Evolutionary conservation across 768 basidiomycete genomes (phyloP), one percentile per base, ranked within the genome.

Genomic region (Arthromyces matolae): DNA sequence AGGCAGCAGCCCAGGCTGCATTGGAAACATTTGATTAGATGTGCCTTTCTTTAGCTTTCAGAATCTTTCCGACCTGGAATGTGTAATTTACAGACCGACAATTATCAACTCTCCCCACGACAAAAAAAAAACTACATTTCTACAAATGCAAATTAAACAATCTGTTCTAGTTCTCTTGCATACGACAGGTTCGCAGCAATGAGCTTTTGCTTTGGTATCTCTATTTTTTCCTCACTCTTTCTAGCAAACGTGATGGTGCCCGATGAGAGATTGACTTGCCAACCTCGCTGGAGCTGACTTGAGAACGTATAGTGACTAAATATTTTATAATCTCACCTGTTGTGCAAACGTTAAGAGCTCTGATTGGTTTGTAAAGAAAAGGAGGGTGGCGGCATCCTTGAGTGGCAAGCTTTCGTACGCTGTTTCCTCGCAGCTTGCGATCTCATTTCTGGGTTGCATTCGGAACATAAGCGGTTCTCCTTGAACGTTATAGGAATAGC

Each of bases 371-470:
- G 83, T 81, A 73, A 95, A 96, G 80, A 97, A 99, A 44, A 99
- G 71, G 39, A 99, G 74, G 0, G 89, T 89, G 1, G 86, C 82
- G 1, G 94, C 95, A 55, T 96, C 93, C 56, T 87, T 84, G 43
- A 97, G 63, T 0, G 94, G 93, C 31, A 99, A 72, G 51, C 86
- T 92, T 54, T 89, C 84, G 54, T 99, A 99, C 4, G 95, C 94
- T 14, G 85, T 76, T 66, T 97, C 93, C 65, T 96, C 91, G 59
- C 94, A 97, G 58, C 90, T 89, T 12, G 95, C 95, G 57, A 99
- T 99, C 72, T 99, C 95, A 60, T 89, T 92, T 58, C 95, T 97
- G 37, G 31, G 34, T 31, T 20, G n/a, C 22, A 44, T 42, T 12
- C n/a, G n/a, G n/a, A 41, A 40, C 16, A 25, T 29, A 36, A 19